Base-by-base conservation (phyloP, 2,329 filamentous ascomycete species). In the Curvularia hawaiiensis region DNA sequence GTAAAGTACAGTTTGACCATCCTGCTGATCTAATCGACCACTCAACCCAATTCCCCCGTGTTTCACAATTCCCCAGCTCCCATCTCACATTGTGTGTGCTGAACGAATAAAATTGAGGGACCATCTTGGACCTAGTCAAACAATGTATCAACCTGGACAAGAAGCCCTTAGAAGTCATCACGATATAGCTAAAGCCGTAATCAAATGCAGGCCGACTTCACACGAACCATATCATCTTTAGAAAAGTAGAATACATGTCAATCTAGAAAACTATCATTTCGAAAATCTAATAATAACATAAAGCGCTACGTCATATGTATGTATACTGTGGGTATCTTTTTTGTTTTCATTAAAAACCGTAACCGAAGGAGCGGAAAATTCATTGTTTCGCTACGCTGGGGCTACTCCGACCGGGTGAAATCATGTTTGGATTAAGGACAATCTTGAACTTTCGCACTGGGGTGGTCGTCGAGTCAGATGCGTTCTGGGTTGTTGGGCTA, bases 371-470 rank as follows among this genome's bases (percentile, higher is more conserved):
- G 35, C 10, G 28, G 24, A 4, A 31, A 28, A 18, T 20, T 20
- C 35, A 54, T 39, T 22, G 50, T 39, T 24, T 40, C 30, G 56
- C 56, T 16, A 49, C 31, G n/a, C 40, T 46, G 11, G 52, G 50
- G 16, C 50, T 48, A 18, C 4, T 47, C 14, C 51, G 54, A 26
- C 56, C 50, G 10, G 67, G 62, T 22, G 70, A 67, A 39, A 73
- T 60, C 33, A 75, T 58, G 16, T 64, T 67, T 8, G 66, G 56
- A 35, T 68, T 54, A 18, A 75, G 69, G n/a, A 71, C 70, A 30
- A 75, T 72, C 52, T 71, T 74, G 50, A 71, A 74, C 39, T 67
- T 75, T 7, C 68, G 61, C 12, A 74, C 64, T 28, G 62, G 62
- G 20, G 61, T 31, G 45, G 10, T 35, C 33, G 30, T 7, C 12